phyloP scores from a whole-genome alignment of 306 rosid species.

The Abrus pulchellus region DNA sequence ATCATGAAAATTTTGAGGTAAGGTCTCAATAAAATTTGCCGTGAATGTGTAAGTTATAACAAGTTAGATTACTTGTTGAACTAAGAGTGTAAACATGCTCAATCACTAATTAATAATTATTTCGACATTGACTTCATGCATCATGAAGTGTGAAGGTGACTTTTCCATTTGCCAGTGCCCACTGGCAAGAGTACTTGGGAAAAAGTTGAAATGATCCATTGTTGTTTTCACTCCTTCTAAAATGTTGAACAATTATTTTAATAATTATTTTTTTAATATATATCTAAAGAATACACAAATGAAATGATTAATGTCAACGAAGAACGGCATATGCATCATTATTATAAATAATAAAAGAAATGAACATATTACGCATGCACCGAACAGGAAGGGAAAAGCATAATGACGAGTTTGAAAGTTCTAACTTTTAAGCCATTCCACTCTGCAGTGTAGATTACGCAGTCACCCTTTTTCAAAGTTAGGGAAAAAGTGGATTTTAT shows the following conservation, averaged over 20 bases:
- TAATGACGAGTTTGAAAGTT: conserved; percentile 25
- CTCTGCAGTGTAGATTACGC: conserved; percentile 1
- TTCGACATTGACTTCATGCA: conserved; percentile 21
- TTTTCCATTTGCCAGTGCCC: neutral
- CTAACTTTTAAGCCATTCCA: neutral
- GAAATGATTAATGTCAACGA: neutral
- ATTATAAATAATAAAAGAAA: neutral
- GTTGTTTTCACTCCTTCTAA: neutral
- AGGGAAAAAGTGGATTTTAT: conserved; percentile 4
- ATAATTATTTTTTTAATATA: neutral
- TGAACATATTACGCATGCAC: neutral
- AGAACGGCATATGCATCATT: neutral
- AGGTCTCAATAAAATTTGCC: neutral
- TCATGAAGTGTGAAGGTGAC: neutral
- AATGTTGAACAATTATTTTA: neutral
- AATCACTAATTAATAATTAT: conserved; percentile 3
- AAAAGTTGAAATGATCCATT: neutral
- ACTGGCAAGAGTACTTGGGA: neutral
- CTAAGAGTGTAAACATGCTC: neutral
- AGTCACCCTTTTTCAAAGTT: neutral
- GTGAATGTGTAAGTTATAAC: neutral
- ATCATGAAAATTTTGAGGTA: neutral
- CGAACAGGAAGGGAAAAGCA: neutral
- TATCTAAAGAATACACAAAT: neutral
- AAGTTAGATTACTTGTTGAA: conserved; percentile 20